Percentiles rank a stretch among this genome's conserved stretches.
These are phyloP conservation scores for Xylaria curta DNA, from an alignment of 495 filamentous ascomycete genomes.

Conservation along the genomic window DNA sequence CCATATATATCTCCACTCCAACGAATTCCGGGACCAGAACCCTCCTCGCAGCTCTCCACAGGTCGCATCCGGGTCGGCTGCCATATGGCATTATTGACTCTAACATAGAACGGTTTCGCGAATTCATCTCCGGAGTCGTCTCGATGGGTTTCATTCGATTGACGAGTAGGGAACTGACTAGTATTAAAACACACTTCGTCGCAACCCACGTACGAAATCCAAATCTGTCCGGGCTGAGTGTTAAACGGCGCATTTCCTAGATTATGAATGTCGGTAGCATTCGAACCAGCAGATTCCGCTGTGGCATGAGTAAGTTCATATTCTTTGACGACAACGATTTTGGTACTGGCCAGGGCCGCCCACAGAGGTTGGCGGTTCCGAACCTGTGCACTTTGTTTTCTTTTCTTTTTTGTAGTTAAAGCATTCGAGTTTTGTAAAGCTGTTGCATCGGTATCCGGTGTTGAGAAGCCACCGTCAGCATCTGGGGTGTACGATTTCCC, in stretches of 20 bases:
- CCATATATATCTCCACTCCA: slow-evolving; percentile 91
- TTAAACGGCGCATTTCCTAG: slow-evolving; percentile 79
- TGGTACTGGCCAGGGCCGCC: slow-evolving; percentile 92
- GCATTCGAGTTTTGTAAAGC: slow-evolving; percentile 41
- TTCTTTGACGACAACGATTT: slow-evolving; percentile 91
- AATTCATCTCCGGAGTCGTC: slow-evolving; percentile 61
- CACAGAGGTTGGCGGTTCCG: slow-evolving; percentile 90
- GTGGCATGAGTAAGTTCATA: slow-evolving; percentile 84
- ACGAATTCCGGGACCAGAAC: slow-evolving; percentile 48
- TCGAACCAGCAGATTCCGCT: slow-evolving; percentile 72
- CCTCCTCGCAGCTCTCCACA: slow-evolving; percentile 61
- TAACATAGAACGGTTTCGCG: slow-evolving; percentile 81
- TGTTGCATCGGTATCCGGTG: slow-evolving; percentile 53
- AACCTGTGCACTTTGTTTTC: slow-evolving; percentile 87
- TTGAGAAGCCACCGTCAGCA: slow-evolving; percentile 48
- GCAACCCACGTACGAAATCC: slow-evolving; percentile 84
- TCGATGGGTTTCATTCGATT: slow-evolving; percentile 46
- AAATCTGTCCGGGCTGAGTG: slow-evolving; percentile 75
- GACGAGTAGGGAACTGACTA: slow-evolving; percentile 61
- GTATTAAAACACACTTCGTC: slow-evolving; percentile 84
- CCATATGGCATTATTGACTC: slow-evolving; percentile 89
- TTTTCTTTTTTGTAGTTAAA: slow-evolving; percentile 74
- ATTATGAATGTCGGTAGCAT: slow-evolving; percentile 79
- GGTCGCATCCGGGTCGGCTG: slow-evolving; percentile 75
- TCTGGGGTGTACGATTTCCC: slow-evolving; percentile 53